Percentiles rank a stretch among this genome's conserved stretches.
Evolutionary conservation across 306 rosid species (phyloP).

Genomic region (Leucaena leucocephala): DNA sequence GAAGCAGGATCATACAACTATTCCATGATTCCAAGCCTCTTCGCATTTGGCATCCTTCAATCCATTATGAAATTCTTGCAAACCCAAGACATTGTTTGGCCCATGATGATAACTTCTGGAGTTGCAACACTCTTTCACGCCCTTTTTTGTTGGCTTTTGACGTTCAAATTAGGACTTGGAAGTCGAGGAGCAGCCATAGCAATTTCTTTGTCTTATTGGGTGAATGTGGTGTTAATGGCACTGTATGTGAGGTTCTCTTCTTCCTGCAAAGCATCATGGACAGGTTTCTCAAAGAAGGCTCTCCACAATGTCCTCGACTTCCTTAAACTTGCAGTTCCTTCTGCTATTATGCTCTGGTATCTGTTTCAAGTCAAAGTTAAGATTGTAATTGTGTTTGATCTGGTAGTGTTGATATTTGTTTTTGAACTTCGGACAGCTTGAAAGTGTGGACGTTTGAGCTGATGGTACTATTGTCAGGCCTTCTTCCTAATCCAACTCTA

Average conservation of each 20-base stretch:
- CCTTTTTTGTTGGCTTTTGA: not conserved
- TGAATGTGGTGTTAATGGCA: constrained; percentile 47
- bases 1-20: constrained; percentile 56
- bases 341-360: no score
- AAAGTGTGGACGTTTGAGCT: constrained; percentile 56
- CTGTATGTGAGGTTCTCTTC: constrained; percentile 57
- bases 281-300: no score
- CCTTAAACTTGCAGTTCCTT: no score
- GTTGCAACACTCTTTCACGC: constrained; percentile 44
- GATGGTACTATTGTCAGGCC: constrained; percentile 57
- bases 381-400: not conserved
- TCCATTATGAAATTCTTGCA: constrained; percentile 57
- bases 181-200: constrained; percentile 62
- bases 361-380: not conserved
- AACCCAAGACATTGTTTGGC: constrained; percentile 57
- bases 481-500: constrained; percentile 60
- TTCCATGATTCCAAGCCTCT: constrained; percentile 55
- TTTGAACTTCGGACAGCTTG: constrained; percentile 44
- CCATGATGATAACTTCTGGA: constrained; percentile 55
- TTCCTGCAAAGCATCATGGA: no score
- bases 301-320: no score
- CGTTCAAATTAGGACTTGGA: constrained; percentile 50
- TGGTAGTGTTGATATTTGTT: constrained; percentile 30
- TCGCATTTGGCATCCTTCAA: constrained; percentile 54
- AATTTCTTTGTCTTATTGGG: constrained; percentile 55